Base-by-base conservation (phyloP, 1,139 yeast genomes). In the Groenewaldozyma auringiensis region DNA sequence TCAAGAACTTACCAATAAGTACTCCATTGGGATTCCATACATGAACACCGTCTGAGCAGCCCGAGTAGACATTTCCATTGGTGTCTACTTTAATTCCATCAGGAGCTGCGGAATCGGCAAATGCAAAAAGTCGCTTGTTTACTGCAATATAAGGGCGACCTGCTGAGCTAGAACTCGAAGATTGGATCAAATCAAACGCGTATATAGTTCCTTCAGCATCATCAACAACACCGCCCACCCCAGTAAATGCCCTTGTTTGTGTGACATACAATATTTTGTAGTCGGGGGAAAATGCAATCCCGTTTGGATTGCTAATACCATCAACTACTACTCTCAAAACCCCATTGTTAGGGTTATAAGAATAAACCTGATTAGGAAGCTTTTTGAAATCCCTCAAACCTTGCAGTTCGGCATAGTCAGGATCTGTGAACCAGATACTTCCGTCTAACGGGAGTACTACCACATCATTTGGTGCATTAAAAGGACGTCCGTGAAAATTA, bases 371-470 rank as follows among this genome's bases (percentile, higher is more conserved):
- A 44, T 54, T 54, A 2, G 63, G 63, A 38, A 59, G 51, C 4
- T 40, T 40, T 22, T 47, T 45, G 11, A 37, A 21, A 6, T 47
- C 47, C 18, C 55, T 50, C 27, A 58, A 48, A 9, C 53, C 51
- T 41, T 58, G 62, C 14, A 45, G 40, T 21, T 48, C 34, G 6
- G 52, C 62, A 41, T 59, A 59, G 40, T 51, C 48, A 4, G 63
- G 63, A 41, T 59, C 63, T 0, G 63, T 59, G 49, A 59, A 59
- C 63, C 63, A 59, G 29, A 59, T 52, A 6, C 55, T 46, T 11
- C 55, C 55, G 39, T 57, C 62, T 21, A 48, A 31, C 11, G 54
- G 59, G 11, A 46, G 44, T 2, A 58, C 51, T 9, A 52, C 60
- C 27, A 59, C 62, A 40, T 59, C 63, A 45, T 57, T 59, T 2